Evolutionary conservation across 2,329 filamentous ascomycete genomes (phyloP), one percentile per base, ranked within the genome.

Genomic region (Trichothecium roseum): DNA sequence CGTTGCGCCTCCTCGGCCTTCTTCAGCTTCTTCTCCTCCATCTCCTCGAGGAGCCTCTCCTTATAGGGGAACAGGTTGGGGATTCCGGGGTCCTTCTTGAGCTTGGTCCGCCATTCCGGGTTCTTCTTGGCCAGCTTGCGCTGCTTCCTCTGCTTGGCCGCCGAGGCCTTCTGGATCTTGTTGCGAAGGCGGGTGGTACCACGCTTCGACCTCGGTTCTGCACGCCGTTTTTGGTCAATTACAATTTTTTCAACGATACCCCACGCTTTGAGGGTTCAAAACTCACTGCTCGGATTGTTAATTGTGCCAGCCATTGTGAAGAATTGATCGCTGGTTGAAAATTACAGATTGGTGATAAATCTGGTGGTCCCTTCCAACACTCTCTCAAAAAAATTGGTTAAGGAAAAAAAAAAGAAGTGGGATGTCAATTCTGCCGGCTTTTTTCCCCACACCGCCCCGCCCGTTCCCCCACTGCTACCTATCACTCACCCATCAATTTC

Each of bases 1-100:
- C 74, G 74, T 56, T 74, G 68, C 39, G 73, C 71, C 53, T 94
- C 85, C 52, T 94, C 87, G 44, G 78, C 77, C 66, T 89, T 95
- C 57, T 74, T 67, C 46, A 81, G 66, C 54, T 82, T 82, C 50
- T 77, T 81, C 63, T 94, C 85, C 63, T 98, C 91, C 49, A 98
- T 93, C 61, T 98, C 87, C 39, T 88, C 78, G 24, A 98, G 73
- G 18, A 98, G 74, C 68, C 83, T 88, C 59, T 95, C 88, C 67
- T 98, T 98, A 71, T 91, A 95, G 1, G 91, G 91, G 64, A 95
- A 98, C 26, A 95, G 65, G 55, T 96, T 98, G 28, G 91, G 91
- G 42, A 98, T 95, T 33, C 91, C 91, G 17, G 89, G 91, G 52
- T 98, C 91, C 67, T 96, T 98, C 75, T 95, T 96, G 47, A 94